A percentile compares a stretch with the other conserved stretches of the same genome.
Evolutionary conservation across 306 rosid species (phyloP).

Genomic region (Delonix regia): DNA sequence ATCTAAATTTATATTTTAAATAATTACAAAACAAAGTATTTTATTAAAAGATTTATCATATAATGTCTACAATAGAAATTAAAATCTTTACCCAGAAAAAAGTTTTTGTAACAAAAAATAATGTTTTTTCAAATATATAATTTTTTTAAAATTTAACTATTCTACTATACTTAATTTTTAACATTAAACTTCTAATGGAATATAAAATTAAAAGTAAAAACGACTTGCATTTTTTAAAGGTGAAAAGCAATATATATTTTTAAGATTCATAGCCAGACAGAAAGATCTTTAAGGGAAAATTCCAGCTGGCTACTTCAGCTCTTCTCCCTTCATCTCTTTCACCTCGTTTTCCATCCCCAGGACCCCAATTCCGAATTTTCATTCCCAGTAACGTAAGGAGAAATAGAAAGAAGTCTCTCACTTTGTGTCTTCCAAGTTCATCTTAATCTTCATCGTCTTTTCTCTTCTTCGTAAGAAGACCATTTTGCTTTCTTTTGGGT

Average conservation of each 20-base stretch:
- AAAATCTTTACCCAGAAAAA: no score
- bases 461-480: constrained; percentile 14
- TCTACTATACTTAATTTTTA: not conserved
- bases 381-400: constrained; percentile 19
- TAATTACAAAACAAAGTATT: not conserved
- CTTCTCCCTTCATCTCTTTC: not conserved
- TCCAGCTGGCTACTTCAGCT: constrained; percentile 41
- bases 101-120: no score
- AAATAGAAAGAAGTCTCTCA: not conserved
- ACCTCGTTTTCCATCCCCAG: constrained; percentile 33
- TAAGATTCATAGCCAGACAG: not conserved
- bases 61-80: not conserved
- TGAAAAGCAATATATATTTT: constrained; percentile 1
- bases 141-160: not conserved
- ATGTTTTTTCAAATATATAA: not conserved
- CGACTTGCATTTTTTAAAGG: not conserved
- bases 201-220: not conserved
- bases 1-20: not conserved
- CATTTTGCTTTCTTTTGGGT: constrained; percentile 35
- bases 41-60: not conserved
- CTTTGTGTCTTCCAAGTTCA: not conserved
- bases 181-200: not conserved
- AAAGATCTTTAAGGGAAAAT: constrained; percentile 35
- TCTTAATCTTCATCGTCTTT: not conserved
- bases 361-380: constrained; percentile 15